A percentile compares a stretch with the other conserved stretches of the same genome.
Conservation (phyloP, 768 basidiomycete species). For the Lactarius pseudohatsudake region DNA sequence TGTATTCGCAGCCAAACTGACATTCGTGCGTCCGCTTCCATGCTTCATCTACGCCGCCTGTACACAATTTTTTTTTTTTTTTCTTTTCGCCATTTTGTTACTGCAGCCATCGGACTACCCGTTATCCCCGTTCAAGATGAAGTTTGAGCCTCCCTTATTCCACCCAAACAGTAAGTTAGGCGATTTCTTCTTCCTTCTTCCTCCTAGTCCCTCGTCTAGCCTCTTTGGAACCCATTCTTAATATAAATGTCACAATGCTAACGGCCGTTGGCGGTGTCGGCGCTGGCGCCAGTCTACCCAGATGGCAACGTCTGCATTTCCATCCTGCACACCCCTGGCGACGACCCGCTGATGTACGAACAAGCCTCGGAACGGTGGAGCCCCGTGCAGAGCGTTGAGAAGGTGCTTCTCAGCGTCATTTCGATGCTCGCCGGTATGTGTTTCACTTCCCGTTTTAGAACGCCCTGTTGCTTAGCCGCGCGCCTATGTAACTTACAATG, state of each 20-base stretch:
- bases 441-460: not conserved
- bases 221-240: not conserved
- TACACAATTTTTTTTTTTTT: not conserved
- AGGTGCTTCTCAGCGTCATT: constrained; percentile 93
- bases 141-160: constrained; percentile 93
- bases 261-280: not conserved
- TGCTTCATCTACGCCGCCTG: constrained; percentile 17
- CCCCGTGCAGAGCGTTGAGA: constrained; percentile 98
- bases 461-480: not conserved
- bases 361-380: constrained; percentile 96
- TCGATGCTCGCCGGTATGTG: constrained; percentile 90
- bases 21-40: constrained; percentile 66
- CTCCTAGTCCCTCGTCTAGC: constrained; percentile 1
- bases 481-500: not conserved
- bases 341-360: constrained; percentile 92
- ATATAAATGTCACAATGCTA: not conserved
- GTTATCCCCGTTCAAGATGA: constrained; percentile 99
- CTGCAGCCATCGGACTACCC: constrained; percentile 88
- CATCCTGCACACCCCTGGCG: constrained; percentile 92
- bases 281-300: constrained; percentile 70
- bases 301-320: constrained; percentile 98
- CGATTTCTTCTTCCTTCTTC: constrained; percentile 10
- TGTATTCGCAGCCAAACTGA: constrained; percentile 87
- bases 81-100: constrained; percentile 3
- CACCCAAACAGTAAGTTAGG: constrained; percentile 88